Base-by-base conservation (phyloP, 1,284 basidiomycete species). In the Entoloma clypeatum region DNA sequence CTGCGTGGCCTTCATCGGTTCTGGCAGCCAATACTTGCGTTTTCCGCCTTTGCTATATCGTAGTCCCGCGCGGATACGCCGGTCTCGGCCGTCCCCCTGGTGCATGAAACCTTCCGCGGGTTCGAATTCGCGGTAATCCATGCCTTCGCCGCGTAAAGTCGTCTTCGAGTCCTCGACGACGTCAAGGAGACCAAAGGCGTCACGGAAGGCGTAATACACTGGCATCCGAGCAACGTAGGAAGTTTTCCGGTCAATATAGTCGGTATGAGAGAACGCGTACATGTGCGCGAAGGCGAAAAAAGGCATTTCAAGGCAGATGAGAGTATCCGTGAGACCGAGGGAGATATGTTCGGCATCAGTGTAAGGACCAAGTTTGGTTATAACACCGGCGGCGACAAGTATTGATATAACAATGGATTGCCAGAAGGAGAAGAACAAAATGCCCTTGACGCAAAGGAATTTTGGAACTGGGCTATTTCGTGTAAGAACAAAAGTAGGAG, bases 351-450 rank as follows among this genome's bases (percentile, higher is more conserved):
- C 91, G n/a, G 72, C 71, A 60, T 95, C 90, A 9, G 81, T 88
- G 62, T 96, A 95, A 3, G 89, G 87, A 2, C 92, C 91, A 27
- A 93, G 79, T 36, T 74, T 75, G 23, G 69, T 81, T 60, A 99
- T 88, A 31, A 74, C 71, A 2, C 85, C 79, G 0, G 86, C 72
- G 1, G 92, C 86, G 28, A 97, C 95, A 14, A 98, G 76, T 53
- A 92, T 78, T 19, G 92, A 94, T 39, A 99, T 81, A 31, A 62
- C 77, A 31, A 97, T 79, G 10, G 86, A 80, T 60, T 99, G 95
- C 95, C 95, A 99, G 69, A 99, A 99, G 0, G 88, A 94, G 65
- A 96, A 95, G 73, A 98, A 97, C 30, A 99, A 75, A 51, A 99
- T 94, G 35, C 92, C 93, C 61, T 99, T 98, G 55, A 99, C 91